These are phyloP conservation scores for Acer yangbiense DNA, from an alignment of 345 rosid genomes.

Conservation along the genomic window DNA sequence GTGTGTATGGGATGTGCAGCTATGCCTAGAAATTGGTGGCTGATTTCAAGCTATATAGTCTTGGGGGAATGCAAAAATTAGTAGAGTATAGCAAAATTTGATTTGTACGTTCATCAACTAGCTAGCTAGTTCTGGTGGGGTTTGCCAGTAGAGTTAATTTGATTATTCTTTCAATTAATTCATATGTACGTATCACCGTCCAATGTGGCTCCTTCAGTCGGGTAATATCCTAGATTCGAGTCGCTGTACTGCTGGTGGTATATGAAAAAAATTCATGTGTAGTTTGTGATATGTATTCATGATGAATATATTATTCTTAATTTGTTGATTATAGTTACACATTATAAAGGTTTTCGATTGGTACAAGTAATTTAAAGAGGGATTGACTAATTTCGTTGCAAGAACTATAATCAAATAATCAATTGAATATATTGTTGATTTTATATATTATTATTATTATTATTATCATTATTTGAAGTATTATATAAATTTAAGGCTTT, in stretches of 20 bases:
- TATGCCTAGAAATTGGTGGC: conserved; percentile 39
- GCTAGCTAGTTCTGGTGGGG: background rate
- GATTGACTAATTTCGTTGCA: background rate
- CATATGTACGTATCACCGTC: background rate
- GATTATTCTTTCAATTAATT: background rate
- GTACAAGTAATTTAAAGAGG: background rate
- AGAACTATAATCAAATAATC: too few species aligned
- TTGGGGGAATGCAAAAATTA: too few species aligned
- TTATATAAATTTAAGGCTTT: too few species aligned
- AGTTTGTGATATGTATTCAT: background rate
- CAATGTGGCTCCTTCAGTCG: too few species aligned
- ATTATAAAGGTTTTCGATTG: background rate
- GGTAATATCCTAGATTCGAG: too few species aligned
- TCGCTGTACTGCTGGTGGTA: too few species aligned
- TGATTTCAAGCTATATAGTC: background rate
- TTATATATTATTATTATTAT: too few species aligned
- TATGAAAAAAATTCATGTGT: too few species aligned
- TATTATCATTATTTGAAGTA: too few species aligned
- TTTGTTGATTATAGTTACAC: background rate
- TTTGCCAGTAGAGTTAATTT: background rate
- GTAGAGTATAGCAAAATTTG: too few species aligned
- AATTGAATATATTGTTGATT: too few species aligned
- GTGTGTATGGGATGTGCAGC: conserved; percentile 60
- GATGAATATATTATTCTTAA: background rate
- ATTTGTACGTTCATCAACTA: background rate